phyloP scores from a whole-genome alignment of 1,139 yeast species.

The Zygosaccharomyces pseudobailii region DNA sequence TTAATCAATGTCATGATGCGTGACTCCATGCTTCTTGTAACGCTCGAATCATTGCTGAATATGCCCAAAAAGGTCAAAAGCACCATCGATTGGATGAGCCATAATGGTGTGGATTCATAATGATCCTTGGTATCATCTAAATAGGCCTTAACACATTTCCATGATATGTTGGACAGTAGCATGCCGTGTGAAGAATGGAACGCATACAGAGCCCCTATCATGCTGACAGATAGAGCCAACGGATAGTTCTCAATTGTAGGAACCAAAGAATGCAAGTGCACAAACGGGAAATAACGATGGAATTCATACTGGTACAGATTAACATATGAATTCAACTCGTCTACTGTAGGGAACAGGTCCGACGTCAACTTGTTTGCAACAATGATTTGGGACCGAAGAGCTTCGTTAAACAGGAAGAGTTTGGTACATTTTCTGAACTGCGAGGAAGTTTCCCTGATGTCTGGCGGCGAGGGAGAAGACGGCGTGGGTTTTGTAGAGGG shows the following conservation, averaged over 20 bases:
- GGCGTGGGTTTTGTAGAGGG: slow-evolving; percentile 7
- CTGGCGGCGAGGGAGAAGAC: slow-evolving; percentile 5
- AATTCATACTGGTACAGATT: slow-evolving; percentile 68
- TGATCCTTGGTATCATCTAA: slow-evolving; percentile 58
- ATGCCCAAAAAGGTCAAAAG: slow-evolving; percentile 78
- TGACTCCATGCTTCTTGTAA: slow-evolving; percentile 67
- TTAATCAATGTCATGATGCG: slow-evolving; percentile 78
- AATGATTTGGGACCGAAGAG: slow-evolving; percentile 52
- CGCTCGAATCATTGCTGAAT: slow-evolving; percentile 69
- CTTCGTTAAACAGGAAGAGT: slow-evolving; percentile 41
- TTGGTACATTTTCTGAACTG: slow-evolving; percentile 9
- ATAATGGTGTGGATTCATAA: slow-evolving; percentile 67
- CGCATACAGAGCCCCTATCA: slow-evolving; percentile 83
- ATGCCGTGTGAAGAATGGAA: slow-evolving; percentile 77
- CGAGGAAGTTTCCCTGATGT: slow-evolving; percentile 8
- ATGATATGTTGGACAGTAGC: slow-evolving; percentile 70
- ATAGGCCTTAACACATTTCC: slow-evolving; percentile 70
- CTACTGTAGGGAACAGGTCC: slow-evolving; percentile 66
- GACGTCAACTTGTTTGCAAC: slow-evolving; percentile 45
- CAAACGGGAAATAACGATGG: slow-evolving; percentile 75
- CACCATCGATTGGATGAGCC: slow-evolving; percentile 84
- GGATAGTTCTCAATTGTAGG: slow-evolving; percentile 65
- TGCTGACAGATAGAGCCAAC: slow-evolving; percentile 73
- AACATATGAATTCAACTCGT: slow-evolving; percentile 72
- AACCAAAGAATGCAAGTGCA: slow-evolving; percentile 66